These are phyloP conservation scores for Magnolia officinalis DNA, from an alignment of 164 flowering plant genomes.

Conservation along the genomic window DNA sequence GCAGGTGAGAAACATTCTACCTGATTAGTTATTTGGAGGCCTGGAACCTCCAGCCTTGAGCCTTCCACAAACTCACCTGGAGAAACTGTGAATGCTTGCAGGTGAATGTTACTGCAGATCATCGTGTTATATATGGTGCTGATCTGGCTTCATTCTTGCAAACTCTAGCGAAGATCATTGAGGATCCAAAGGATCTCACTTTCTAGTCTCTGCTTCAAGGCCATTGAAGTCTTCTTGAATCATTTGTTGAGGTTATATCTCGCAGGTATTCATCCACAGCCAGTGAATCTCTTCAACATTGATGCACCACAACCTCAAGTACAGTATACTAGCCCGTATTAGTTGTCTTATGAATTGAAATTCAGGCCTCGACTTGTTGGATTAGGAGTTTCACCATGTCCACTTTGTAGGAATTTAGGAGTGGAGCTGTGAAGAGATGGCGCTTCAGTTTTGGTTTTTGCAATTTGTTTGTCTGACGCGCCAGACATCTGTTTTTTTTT, in stretches of 20 bases:
- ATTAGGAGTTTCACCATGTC: neutral
- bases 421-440: neutral
- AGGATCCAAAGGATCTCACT: conserved; percentile 89
- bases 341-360: neutral
- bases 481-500: neutral
- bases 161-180: conserved; percentile 78
- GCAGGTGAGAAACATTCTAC: conserved; percentile 55
- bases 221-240: neutral
- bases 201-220: conserved; percentile 29
- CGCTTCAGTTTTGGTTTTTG: conserved; percentile 2
- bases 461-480: neutral
- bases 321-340: no score
- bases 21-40: neutral
- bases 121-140: conserved; percentile 91
- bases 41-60: neutral
- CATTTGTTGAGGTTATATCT: neutral
- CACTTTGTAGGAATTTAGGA: neutral
- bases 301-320: neutral
- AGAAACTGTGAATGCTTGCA: conserved; percentile 21
- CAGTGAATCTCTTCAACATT: neutral
- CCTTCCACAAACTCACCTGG: neutral
- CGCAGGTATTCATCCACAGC: neutral
- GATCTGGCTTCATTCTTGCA: conserved; percentile 92
- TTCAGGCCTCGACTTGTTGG: neutral
- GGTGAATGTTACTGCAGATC: conserved; percentile 98